Evolutionary conservation across 129 eudicot species (phyloP), one percentile per base, ranked within the genome.

Genomic region (Glebionis coronaria): DNA sequence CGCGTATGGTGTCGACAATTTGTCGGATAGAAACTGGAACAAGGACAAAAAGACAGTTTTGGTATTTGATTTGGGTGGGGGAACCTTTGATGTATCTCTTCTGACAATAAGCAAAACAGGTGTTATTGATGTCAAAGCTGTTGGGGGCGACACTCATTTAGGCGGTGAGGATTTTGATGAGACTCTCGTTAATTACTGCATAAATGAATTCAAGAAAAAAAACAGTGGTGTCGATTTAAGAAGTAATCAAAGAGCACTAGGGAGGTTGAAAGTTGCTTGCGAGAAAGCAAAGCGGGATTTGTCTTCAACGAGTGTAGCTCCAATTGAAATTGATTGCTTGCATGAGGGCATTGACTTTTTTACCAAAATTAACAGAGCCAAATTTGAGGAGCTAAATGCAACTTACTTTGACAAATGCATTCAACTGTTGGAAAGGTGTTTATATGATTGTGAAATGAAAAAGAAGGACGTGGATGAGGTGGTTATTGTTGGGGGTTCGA

Each of bases 51-150:
- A 15, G 23, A 51, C 15, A 6, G 11, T 51, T 1, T 51, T 51
- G 10, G 56, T 51, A 20, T 51, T 51, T 51, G 56, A 51, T 51
- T 51, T 51, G 21, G 56, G 56, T 51, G 56, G 56, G 8, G 56
- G 56, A 51, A 51, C 56, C 3, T 51, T 51, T 51, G 56, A 51
- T 5, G 56, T 51, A 20, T 51, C 56, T 8, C 56, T 51, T 51
- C 18, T 51, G 56, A 51, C 15, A 5, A 51, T 51, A 14, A 51
- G 23, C 8, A 51, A 51, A 15, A 20, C 15, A 5, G 56, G 56
- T 14, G 18, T 14, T 51, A 51, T 51, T 15, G 18, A 2, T 51
- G 56, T 51, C 15, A 51, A 51, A 15, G 56, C 56, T 2, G 21
- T 51, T 14, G 21, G 23, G 5, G 56, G 56, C 18, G 56, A 51